Conservation (phyloP, 1,284 basidiomycete genomes). For the Irpex lacteus region DNA sequence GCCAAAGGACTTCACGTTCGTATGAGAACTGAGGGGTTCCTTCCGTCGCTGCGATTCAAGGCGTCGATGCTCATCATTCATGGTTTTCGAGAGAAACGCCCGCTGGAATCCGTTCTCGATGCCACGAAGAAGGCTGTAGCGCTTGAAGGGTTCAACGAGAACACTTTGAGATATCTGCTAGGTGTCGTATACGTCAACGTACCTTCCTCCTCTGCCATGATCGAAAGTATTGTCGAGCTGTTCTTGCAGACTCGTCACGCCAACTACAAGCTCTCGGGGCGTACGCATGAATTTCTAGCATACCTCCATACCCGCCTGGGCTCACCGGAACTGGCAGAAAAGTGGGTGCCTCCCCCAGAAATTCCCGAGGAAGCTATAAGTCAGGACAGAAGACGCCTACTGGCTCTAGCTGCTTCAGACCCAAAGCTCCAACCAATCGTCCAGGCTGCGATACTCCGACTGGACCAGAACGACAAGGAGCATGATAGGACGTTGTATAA, state of each 20-base stretch:
- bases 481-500: conserved; percentile 44
- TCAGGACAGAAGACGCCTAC: conserved; percentile 8
- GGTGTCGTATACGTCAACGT: conserved; percentile 35
- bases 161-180: conserved; percentile 38
- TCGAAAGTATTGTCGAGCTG: conserved; percentile 33
- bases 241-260: conserved; percentile 35
- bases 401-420: conserved; percentile 28
- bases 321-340: conserved; percentile 31
- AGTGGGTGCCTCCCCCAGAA: conserved; percentile 26
- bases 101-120: conserved; percentile 21
- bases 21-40: conserved; percentile 40
- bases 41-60: conserved; percentile 35
- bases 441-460: conserved; percentile 35
- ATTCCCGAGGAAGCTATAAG: conserved; percentile 24
- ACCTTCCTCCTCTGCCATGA: conserved; percentile 24
- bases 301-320: conserved; percentile 34
- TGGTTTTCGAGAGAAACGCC: conserved; percentile 11
- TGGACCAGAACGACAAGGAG: conserved; percentile 35
- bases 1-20: conserved; percentile 39
- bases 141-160: conserved; percentile 35
- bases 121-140: background rate
- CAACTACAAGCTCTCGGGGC: conserved; percentile 30
- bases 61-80: conserved; percentile 39
- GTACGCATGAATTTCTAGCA: conserved; percentile 36
- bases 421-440: conserved; percentile 30